These are phyloP conservation scores for Combretum micranthum DNA, from an alignment of 345 rosid genomes.

Conservation along the genomic window DNA sequence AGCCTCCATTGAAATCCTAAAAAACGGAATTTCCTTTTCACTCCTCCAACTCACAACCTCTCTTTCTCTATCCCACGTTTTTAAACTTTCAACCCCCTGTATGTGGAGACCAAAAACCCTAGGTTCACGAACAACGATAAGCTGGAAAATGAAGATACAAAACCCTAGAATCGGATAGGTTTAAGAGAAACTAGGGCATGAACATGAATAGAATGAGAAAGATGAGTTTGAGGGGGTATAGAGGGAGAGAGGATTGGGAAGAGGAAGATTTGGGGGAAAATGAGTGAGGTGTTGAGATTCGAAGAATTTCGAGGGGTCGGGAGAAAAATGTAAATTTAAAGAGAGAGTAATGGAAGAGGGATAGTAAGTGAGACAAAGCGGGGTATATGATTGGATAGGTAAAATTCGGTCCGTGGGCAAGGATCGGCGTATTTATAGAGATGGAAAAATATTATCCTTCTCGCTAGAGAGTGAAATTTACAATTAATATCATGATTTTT, in stretches of 20 bases:
- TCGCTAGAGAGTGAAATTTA: no score
- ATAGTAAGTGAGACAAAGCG: conserved; percentile 1
- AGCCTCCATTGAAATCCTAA: conserved; percentile 55
- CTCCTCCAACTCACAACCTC: conserved; percentile 14
- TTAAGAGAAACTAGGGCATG: background rate
- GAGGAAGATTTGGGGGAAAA: conserved; percentile 16
- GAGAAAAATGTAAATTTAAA: conserved; percentile 20
- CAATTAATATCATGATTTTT: no score
- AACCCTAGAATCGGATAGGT: conserved; percentile 24
- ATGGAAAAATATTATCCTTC: background rate
- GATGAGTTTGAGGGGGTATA: background rate
- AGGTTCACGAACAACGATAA: conserved; percentile 3
- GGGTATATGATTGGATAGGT: conserved; percentile 24
- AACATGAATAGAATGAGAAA: background rate
- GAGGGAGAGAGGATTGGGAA: conserved; percentile 1
- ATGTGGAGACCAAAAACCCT: conserved; percentile 19
- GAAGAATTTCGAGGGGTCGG: conserved; percentile 19
- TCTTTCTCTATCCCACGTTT: background rate
- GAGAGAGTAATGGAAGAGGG: conserved; percentile 9
- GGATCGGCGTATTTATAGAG: conserved; percentile 44
- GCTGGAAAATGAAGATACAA: background rate
- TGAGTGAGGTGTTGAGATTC: conserved; percentile 8
- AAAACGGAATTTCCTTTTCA: conserved; percentile 1
- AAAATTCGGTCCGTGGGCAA: background rate
- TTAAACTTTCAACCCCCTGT: conserved; percentile 17